These are phyloP conservation scores for Arctium lappa DNA, from an alignment of 129 eudicot genomes.

Conservation along the genomic window DNA sequence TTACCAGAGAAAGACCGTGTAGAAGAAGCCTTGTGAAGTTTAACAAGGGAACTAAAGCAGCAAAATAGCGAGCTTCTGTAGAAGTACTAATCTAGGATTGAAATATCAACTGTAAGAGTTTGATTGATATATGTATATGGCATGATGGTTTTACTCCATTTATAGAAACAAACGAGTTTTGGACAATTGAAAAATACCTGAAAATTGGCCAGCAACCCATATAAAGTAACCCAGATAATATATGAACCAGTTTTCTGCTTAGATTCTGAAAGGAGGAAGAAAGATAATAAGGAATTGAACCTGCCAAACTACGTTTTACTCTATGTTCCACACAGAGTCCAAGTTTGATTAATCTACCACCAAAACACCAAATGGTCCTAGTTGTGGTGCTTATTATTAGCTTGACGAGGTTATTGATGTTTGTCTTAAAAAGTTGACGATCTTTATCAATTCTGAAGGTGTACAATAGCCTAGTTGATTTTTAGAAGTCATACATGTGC, in stretches of 20 bases:
- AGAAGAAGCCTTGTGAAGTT: constrained; percentile 68
- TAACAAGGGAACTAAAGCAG: constrained; percentile 69
- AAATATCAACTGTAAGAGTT: constrained; percentile 40
- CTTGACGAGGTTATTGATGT: no score
- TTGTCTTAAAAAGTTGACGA: no score
- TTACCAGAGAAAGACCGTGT: constrained; percentile 73
- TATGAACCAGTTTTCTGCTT: constrained; percentile 96
- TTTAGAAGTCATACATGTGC: no score
- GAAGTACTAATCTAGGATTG: constrained; percentile 95
- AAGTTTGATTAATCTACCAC: neutral
- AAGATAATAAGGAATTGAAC: neutral
- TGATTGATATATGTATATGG: neutral
- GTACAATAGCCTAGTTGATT: no score
- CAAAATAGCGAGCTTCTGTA: constrained; percentile 84
- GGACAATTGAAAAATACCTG: constrained; percentile 44
- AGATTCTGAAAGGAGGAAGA: constrained; percentile 43
- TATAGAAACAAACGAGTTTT: neutral
- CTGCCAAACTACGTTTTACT: constrained; percentile 6
- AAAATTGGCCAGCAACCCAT: constrained; percentile 93
- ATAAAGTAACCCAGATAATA: constrained; percentile 88
- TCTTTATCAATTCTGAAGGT: no score
- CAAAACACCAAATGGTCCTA: constrained; percentile 3
- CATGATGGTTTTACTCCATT: neutral
- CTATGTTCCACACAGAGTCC: neutral
- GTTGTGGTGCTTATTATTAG: neutral